Conservation (phyloP, 106 monocot genomes). For the Dioscorea zingiberensis region DNA sequence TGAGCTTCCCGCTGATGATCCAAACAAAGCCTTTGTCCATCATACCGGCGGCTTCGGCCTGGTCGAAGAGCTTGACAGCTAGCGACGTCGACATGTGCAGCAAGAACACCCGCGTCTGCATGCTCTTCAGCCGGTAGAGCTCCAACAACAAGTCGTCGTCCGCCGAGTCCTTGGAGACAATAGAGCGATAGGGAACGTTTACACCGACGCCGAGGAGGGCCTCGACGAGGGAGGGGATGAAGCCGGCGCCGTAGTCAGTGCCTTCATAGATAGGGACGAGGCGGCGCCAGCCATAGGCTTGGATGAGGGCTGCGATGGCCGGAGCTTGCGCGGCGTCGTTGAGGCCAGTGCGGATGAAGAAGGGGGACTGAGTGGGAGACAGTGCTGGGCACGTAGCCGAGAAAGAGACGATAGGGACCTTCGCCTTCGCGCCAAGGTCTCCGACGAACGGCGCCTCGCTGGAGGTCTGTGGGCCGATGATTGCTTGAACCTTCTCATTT, state of each 20-base stretch:
- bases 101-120: no score
- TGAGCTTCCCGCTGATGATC: constrained; percentile 20
- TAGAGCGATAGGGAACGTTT: no score
- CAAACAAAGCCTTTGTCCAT: constrained; percentile 23
- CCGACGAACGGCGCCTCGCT: constrained; percentile 7
- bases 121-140: no score
- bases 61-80: constrained; percentile 11
- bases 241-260: constrained; percentile 14
- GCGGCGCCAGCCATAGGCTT: constrained; percentile 15
- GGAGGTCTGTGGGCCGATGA: no score
- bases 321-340: constrained; percentile 2
- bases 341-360: constrained; percentile 14
- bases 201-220: no score
- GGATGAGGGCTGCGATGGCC: constrained; percentile 14
- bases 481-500: no score
- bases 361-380: no score
- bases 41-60: constrained; percentile 11
- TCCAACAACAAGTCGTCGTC: no score
- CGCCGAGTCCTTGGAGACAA: no score
- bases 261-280: constrained; percentile 22
- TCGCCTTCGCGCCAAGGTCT: constrained; percentile 4
- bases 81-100: no score
- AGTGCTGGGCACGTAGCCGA: constrained; percentile 21
- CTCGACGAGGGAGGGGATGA: constrained; percentile 20
- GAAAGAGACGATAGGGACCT: constrained; percentile 19